Conservation (phyloP, 495 filamentous ascomycete species). For the Parathielavia appendiculata region DNA sequence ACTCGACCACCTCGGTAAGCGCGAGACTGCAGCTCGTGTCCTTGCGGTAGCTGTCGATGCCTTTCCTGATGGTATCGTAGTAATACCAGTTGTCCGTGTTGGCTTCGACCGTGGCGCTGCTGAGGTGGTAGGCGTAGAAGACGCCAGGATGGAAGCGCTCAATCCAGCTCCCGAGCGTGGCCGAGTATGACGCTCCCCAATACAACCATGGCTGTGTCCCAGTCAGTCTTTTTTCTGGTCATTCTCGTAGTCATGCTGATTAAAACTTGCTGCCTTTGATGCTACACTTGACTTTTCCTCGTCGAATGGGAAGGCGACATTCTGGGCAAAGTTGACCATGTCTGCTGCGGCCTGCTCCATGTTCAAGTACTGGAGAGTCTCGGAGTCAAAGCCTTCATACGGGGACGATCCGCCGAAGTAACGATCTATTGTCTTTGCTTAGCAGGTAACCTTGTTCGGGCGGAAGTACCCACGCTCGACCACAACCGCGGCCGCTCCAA, state of each 20-base stretch:
- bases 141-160: slow-evolving; percentile 55
- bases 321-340: slow-evolving; percentile 57
- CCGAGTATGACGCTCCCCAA: slow-evolving; percentile 59
- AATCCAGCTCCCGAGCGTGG: slow-evolving; percentile 59
- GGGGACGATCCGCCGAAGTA: slow-evolving; percentile 60
- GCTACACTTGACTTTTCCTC: slow-evolving; percentile 45
- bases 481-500: slow-evolving; percentile 53
- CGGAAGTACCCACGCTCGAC: slow-evolving; percentile 50
- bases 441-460: not conserved
- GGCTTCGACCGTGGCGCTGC: slow-evolving; percentile 56
- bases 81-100: slow-evolving; percentile 63
- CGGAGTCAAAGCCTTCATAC: slow-evolving; percentile 48
- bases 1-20: slow-evolving; percentile 48
- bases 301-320: slow-evolving; percentile 54
- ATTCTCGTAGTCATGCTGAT: too few relatives aligned
- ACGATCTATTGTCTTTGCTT: slow-evolving; percentile 37
- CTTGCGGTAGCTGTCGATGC: slow-evolving; percentile 42
- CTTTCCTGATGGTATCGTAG: slow-evolving; percentile 55
- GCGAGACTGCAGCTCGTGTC: slow-evolving; percentile 53
- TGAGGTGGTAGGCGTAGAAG: slow-evolving; percentile 62
- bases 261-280: slow-evolving; percentile 40
- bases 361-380: slow-evolving; percentile 57
- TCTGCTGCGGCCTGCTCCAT: slow-evolving; percentile 57
- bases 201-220: slow-evolving; percentile 53
- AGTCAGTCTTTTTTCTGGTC: not conserved